Percentiles rank a stretch among this genome's conserved stretches.
Conservation (phyloP, 345 rosid species). For the Barbarea vulgaris region DNA sequence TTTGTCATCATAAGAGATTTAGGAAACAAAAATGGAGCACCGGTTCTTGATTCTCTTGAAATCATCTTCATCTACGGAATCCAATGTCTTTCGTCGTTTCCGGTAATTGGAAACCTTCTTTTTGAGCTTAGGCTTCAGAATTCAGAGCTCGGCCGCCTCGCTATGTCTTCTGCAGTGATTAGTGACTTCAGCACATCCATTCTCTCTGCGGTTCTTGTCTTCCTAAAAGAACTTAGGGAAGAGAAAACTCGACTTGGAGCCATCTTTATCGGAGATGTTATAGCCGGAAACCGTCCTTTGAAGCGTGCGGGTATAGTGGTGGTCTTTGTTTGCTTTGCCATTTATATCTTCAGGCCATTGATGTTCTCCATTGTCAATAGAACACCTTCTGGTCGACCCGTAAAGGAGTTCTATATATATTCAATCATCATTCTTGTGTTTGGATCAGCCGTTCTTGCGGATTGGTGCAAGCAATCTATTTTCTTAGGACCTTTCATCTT, state of each 20-base stretch:
- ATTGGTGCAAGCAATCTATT: constrained; percentile 24
- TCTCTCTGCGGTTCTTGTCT: constrained; percentile 15
- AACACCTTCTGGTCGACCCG: constrained; percentile 47
- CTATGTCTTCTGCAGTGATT: constrained; percentile 51
- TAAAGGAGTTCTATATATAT: constrained; percentile 33
- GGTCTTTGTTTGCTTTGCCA: constrained; percentile 20
- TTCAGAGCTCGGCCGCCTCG: constrained; percentile 55
- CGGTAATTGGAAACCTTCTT: constrained; percentile 50
- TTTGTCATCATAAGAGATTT: constrained; percentile 19
- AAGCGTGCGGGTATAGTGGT: constrained; percentile 22
- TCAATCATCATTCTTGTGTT: constrained; percentile 39
- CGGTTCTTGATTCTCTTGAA: neutral
- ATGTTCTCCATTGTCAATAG: constrained; percentile 34
- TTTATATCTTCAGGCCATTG: constrained; percentile 34
- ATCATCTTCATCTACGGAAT: constrained; percentile 22
- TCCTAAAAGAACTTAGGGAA: constrained; percentile 31
- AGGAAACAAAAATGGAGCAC: constrained; percentile 25
- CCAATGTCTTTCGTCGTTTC: constrained; percentile 46
- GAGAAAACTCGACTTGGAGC: constrained; percentile 34
- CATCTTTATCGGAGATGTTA: constrained; percentile 34
- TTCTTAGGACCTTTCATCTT: constrained; percentile 46
- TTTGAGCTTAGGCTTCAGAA: constrained; percentile 53
- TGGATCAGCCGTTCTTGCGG: constrained; percentile 26
- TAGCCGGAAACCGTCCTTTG: constrained; percentile 29
- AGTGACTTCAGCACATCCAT: constrained; percentile 38